These are phyloP conservation scores for Colletotrichum sp. DNA, from an alignment of 2,329 filamentous ascomycete species.

Conservation along the genomic window DNA sequence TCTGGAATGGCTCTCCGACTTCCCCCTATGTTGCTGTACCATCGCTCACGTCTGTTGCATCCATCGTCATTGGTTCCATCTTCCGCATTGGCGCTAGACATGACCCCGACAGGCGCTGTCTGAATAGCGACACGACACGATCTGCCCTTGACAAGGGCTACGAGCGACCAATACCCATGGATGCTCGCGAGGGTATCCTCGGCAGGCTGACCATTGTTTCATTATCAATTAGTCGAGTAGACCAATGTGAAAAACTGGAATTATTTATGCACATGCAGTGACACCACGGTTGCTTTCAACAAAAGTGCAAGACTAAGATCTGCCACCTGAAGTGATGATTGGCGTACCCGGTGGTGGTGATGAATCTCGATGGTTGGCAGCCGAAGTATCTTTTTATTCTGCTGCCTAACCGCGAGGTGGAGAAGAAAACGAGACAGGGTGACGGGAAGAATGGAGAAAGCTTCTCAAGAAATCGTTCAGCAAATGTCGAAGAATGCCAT, in stretches of 20 bases:
- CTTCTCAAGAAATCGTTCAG: neutral
- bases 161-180: neutral
- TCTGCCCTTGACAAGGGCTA: neutral
- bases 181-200: neutral
- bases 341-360: neutral
- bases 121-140: neutral
- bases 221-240: neutral
- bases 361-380: neutral
- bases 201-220: neutral
- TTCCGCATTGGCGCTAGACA: neutral
- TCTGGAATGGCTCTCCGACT: neutral
- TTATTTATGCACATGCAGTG: neutral
- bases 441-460: slow-evolving; percentile 6
- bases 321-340: neutral
- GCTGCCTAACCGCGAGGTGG: slow-evolving; percentile 14
- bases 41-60: neutral
- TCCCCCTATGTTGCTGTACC: neutral
- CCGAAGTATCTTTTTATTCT: slow-evolving; percentile 8
- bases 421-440: neutral
- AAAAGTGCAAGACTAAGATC: neutral
- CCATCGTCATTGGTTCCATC: neutral
- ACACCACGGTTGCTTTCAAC: neutral
- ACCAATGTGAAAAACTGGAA: neutral
- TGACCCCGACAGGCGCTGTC: neutral
- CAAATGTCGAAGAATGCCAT: slow-evolving; percentile 8